Evolutionary conservation across 768 basidiomycete species (phyloP).

Genomic region (Boletus huronensis): DNA sequence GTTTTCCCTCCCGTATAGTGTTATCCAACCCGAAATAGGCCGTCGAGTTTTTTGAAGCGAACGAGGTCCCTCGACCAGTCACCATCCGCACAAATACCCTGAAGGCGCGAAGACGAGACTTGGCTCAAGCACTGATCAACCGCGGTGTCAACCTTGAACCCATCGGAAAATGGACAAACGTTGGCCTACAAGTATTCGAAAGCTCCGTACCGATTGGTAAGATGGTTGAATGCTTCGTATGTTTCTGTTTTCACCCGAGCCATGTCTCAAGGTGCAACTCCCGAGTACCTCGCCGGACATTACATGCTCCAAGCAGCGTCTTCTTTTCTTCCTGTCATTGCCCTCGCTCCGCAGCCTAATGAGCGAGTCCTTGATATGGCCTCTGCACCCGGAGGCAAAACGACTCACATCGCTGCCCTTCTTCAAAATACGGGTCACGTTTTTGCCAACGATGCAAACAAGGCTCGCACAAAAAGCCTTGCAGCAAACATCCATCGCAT

Average conservation of each 20-base stretch:
- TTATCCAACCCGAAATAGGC: constrained; percentile 49
- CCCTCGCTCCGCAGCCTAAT: constrained; percentile 86
- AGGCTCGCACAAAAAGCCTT: constrained; percentile 90
- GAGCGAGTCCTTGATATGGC: constrained; percentile 98
- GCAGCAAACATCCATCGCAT: constrained; percentile 95
- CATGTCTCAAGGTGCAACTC: constrained; percentile 70
- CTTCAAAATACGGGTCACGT: constrained; percentile 97
- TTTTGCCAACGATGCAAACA: constrained; percentile 96
- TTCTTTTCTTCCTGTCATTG: constrained; percentile 98
- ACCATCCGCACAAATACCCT: constrained; percentile 98
- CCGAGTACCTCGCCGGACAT: constrained; percentile 97
- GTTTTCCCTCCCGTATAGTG: not conserved
- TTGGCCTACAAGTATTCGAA: constrained; percentile 98
- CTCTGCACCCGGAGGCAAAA: constrained; percentile 96
- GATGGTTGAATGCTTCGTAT: constrained; percentile 1
- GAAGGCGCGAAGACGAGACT: constrained; percentile 86
- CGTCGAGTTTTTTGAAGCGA: constrained; percentile 97
- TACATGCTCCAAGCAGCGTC: constrained; percentile 99
- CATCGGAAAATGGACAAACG: constrained; percentile 99
- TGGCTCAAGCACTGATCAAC: constrained; percentile 91
- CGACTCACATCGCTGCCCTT: constrained; percentile 95
- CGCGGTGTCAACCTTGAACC: constrained; percentile 97
- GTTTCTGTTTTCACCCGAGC: not conserved
- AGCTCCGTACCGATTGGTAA: constrained; percentile 89
- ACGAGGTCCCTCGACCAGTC: constrained; percentile 92